Percentiles rank a stretch among this genome's conserved stretches.
These are phyloP conservation scores for Borealophlyctis nickersoniae DNA, from an alignment of 192 early-diverging fungal genomes.

Conservation along the genomic window DNA sequence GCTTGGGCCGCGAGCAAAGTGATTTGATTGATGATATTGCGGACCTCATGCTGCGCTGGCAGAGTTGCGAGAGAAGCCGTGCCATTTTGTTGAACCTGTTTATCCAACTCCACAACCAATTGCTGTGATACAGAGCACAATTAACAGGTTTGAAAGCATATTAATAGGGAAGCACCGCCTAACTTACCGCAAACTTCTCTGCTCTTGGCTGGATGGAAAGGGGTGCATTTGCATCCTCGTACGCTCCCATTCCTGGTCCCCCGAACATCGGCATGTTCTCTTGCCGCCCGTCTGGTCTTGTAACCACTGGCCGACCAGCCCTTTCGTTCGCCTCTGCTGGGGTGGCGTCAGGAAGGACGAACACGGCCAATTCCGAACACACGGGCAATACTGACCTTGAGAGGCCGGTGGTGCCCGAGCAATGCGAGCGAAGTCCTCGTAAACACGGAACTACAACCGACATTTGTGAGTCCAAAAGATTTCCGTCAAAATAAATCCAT, in stretches of 20 bases:
- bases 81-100: slow-evolving; percentile 54
- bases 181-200: slow-evolving; percentile 15
- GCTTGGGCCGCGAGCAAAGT: slow-evolving; percentile 58
- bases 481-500: no score
- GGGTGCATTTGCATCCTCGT: neutral
- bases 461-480: no score
- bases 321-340: neutral
- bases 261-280: neutral
- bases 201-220: slow-evolving; percentile 1
- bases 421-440: slow-evolving; percentile 71
- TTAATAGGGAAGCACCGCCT: no score
- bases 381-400: slow-evolving; percentile 3
- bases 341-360: no score
- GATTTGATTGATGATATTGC: slow-evolving; percentile 70
- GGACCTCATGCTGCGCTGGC: slow-evolving; percentile 77
- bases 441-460: slow-evolving; percentile 58
- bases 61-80: slow-evolving; percentile 57
- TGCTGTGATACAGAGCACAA: no score
- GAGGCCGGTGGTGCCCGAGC: neutral
- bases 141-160: no score
- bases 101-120: slow-evolving; percentile 73
- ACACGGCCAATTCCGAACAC: no score
- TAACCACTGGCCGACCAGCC: neutral
- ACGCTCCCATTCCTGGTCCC: neutral
- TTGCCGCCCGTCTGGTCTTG: neutral